Evolutionary conservation across 75 land plant genomes (phyloP).

Genomic region (Isoetes taiwanensis): DNA sequence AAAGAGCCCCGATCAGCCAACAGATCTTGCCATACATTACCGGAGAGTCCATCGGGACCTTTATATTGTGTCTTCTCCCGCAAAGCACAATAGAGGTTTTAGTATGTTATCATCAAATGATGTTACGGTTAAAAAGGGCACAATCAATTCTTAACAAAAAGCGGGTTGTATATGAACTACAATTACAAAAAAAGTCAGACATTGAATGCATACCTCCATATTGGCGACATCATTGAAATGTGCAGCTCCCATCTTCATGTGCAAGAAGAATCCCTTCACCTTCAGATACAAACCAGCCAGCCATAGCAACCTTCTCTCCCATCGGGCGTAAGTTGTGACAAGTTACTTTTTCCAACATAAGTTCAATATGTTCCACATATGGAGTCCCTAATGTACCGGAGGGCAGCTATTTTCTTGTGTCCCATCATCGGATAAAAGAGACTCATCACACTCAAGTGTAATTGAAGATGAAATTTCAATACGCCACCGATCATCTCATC

Average conservation of each 20-base stretch:
- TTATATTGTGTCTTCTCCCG: slow-evolving; percentile 68
- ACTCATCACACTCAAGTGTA: no score
- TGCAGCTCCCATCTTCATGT: slow-evolving; percentile 83
- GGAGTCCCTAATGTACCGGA: no score
- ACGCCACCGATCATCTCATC: no score
- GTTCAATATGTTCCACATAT: no score
- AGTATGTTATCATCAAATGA: background rate
- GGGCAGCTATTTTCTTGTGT: no score
- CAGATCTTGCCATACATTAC: slow-evolving; percentile 82
- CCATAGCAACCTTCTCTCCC: slow-evolving; percentile 61
- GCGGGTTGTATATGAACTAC: no score
- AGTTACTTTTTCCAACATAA: slow-evolving; percentile 28
- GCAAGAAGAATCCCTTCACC: slow-evolving; percentile 86
- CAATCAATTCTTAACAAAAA: no score
- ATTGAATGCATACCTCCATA: slow-evolving; percentile 69
- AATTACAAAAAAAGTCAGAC: no score
- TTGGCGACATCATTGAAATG: slow-evolving; percentile 72
- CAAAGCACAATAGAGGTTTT: slow-evolving; percentile 3
- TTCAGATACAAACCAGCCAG: slow-evolving; percentile 96
- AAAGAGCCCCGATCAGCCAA: slow-evolving; percentile 88
- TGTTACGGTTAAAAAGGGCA: no score
- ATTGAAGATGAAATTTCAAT: no score
- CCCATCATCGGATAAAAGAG: no score
- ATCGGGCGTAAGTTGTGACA: slow-evolving; percentile 35
- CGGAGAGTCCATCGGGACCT: slow-evolving; percentile 37